Percentiles rank a stretch among this genome's conserved stretches.
Evolutionary conservation across 257 asterid genomes (phyloP).

Genomic region (Solanum pennellii): DNA sequence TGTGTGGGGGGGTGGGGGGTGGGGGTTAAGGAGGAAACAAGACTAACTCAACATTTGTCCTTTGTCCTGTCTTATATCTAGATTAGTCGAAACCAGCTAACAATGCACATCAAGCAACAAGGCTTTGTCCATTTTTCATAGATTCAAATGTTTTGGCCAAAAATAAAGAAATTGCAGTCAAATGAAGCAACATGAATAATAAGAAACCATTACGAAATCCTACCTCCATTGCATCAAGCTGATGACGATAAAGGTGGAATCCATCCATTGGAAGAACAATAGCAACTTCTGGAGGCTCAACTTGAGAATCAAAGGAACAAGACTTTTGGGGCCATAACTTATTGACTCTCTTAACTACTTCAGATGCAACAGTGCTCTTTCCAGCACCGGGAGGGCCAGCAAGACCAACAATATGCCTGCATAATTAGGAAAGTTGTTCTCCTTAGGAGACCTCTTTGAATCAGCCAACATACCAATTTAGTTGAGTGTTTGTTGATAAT

Average conservation of each 20-base stretch:
- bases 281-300: constrained; percentile 66
- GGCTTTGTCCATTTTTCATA: background rate
- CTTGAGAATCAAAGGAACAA: constrained; percentile 56
- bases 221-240: constrained; percentile 90
- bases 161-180: background rate
- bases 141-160: background rate
- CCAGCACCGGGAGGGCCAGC: constrained; percentile 99
- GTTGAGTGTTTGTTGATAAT: background rate
- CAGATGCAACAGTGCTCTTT: constrained; percentile 73
- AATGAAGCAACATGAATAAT: background rate
- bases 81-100: background rate
- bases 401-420: constrained; percentile 78
- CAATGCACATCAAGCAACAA: background rate
- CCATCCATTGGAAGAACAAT: constrained; percentile 95
- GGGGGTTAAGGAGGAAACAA: no score
- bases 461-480: background rate
- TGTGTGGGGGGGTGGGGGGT: no score
- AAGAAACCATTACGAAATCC: background rate
- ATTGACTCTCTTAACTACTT: constrained; percentile 66
- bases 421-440: constrained; percentile 5
- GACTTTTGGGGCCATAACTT: constrained; percentile 64
- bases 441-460: background rate
- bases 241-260: constrained; percentile 86
- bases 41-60: background rate
- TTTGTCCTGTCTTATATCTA: background rate